Evolutionary conservation across 176 grass and related monocot genomes (phyloP).

Genomic region (Ensete glaucum): DNA sequence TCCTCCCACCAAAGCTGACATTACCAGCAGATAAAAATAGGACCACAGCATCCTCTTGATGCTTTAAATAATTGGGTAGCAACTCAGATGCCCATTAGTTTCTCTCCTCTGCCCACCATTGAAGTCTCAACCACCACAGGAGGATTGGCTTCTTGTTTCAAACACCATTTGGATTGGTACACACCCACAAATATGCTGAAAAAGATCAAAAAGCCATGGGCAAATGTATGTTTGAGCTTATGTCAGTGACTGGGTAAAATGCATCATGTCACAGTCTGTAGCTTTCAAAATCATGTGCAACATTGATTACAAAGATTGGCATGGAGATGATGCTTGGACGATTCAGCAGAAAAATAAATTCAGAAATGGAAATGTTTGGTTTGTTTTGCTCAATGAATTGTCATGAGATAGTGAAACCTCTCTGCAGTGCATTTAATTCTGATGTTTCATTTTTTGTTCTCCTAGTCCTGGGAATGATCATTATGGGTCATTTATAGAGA

Average conservation of each 20-base stretch:
- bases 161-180: no score
- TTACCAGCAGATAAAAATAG: background rate
- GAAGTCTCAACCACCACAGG: constrained; percentile 6
- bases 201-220: background rate
- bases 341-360: no score
- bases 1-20: background rate
- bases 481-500: no score
- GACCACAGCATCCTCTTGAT: background rate
- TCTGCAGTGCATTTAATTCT: no score
- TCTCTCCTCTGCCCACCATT: background rate
- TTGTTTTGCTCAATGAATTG: no score
- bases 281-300: background rate
- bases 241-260: no score
- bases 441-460: no score
- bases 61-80: background rate
- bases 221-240: background rate
- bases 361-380: no score
- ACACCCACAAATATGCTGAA: no score
- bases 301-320: background rate
- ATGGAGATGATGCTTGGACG: no score
- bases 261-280: background rate
- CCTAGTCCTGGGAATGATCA: no score
- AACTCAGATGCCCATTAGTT: constrained; percentile 1
- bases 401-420: no score
- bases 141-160: background rate